phyloP scores from a whole-genome alignment of 441 rosid genomes.

The Brassica hybrid region DNA sequence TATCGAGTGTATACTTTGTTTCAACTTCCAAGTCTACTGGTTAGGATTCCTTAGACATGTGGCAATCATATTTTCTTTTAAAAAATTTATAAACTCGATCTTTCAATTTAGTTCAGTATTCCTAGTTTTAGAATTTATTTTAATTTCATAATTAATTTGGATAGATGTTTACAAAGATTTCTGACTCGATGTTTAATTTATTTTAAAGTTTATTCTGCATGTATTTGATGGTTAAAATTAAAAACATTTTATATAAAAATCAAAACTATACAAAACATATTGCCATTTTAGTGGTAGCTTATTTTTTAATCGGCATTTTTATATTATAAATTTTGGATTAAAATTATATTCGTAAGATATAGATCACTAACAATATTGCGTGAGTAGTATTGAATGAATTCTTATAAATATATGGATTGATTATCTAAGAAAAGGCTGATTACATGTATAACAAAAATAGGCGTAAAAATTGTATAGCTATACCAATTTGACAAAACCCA shows the following conservation, averaged over 20 bases:
- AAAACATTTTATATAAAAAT: neutral
- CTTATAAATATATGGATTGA: too few relatives aligned
- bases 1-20: neutral
- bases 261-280: neutral
- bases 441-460: too few relatives aligned
- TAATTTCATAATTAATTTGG: too few relatives aligned
- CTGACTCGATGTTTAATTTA: neutral
- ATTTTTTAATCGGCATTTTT: too few relatives aligned
- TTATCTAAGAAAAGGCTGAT: too few relatives aligned
- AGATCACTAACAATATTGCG: too few relatives aligned
- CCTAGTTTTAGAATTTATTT: neutral
- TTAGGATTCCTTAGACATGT: neutral
- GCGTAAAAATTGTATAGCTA: too few relatives aligned
- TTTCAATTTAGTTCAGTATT: neutral
- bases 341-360: too few relatives aligned
- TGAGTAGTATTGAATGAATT: too few relatives aligned
- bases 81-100: neutral
- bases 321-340: too few relatives aligned
- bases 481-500: too few relatives aligned
- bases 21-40: neutral
- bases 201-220: neutral
- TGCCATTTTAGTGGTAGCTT: neutral
- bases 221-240: neutral
- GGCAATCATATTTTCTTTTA: neutral
- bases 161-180: too few relatives aligned